A percentile compares a stretch with the other conserved stretches of the same genome.
These are phyloP conservation scores for Aurantiochytrium sp. DNA, from an alignment of 108 stramenopile species.

Conservation along the genomic window DNA sequence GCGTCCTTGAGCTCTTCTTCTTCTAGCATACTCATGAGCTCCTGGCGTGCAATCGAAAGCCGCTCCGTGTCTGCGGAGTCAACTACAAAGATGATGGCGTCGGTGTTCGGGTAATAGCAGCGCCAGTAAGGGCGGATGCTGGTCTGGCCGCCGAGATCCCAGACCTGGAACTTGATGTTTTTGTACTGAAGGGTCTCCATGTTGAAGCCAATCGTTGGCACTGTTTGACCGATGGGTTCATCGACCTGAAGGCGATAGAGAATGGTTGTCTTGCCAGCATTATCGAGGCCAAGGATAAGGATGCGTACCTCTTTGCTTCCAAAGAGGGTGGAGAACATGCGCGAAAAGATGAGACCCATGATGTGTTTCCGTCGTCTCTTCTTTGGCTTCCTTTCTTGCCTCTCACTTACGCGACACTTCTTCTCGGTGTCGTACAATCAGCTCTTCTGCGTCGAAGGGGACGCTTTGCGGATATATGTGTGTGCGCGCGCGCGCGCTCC, in stretches of 20 bases:
- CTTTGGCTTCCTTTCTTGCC: too few species aligned
- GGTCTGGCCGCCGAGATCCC: constrained; percentile 98
- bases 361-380: too few species aligned
- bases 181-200: constrained; percentile 99
- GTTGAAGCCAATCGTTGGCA: constrained; percentile 98
- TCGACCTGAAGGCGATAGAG: constrained; percentile 53
- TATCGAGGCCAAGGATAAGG: constrained; percentile 93
- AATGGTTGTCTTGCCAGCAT: constrained; percentile 99
- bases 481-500: too few species aligned
- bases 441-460: too few species aligned
- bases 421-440: too few species aligned
- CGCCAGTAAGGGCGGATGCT: constrained; percentile 99
- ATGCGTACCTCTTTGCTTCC: constrained; percentile 95
- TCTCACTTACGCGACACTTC: too few species aligned
- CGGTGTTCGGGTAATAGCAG: constrained; percentile 98
- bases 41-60: constrained; percentile 84
- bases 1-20: constrained; percentile 94
- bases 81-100: constrained; percentile 98
- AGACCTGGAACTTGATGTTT: constrained; percentile 99
- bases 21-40: constrained; percentile 92
- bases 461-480: too few species aligned
- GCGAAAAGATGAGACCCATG: constrained; percentile 90
- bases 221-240: constrained; percentile 88
- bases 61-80: constrained; percentile 93
- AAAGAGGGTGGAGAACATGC: constrained; percentile 86